phyloP scores from a whole-genome alignment of 345 rosid species.

The Salix caprea region DNA sequence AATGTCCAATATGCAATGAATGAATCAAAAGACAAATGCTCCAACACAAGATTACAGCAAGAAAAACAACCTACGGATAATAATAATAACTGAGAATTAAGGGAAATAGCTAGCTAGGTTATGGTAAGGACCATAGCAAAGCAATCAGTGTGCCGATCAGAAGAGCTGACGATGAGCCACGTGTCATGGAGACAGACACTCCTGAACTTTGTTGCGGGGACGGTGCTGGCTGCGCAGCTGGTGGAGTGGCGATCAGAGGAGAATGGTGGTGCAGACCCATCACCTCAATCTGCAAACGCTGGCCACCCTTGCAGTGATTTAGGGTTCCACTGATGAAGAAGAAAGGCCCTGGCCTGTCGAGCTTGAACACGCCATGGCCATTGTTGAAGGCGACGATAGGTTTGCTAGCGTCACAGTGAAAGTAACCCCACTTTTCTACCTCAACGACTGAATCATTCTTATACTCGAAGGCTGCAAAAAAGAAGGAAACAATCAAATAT shows the following conservation, averaged over 20 bases:
- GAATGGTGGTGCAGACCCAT: conserved; percentile 45
- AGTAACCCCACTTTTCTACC: conserved; percentile 74
- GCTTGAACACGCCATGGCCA: conserved; percentile 49
- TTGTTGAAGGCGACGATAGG: conserved; percentile 46
- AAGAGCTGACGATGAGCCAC: conserved; percentile 10
- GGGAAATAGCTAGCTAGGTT: not conserved
- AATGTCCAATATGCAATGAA: conserved; percentile 1
- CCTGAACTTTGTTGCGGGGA: conserved; percentile 39
- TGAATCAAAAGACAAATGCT: not conserved
- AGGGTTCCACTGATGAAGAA: conserved; percentile 66
- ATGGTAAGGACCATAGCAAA: conserved; percentile 10
- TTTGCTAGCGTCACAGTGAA: conserved; percentile 57
- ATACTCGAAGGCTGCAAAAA: conserved; percentile 53
- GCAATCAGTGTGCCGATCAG: conserved; percentile 9
- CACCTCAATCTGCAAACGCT: conserved; percentile 62
- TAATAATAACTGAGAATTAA: not conserved
- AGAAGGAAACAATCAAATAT: not conserved
- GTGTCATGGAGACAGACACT: conserved; percentile 2
- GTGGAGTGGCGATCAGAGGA: conserved; percentile 33
- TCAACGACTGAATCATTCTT: conserved; percentile 61
- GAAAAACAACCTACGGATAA: not conserved
- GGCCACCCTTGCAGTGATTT: conserved; percentile 66
- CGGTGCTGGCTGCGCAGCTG: conserved; percentile 23
- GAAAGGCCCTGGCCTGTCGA: conserved; percentile 69
- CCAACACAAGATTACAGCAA: not conserved